Evolutionary conservation across 805 yeast species (phyloP).

Genomic region (Hanseniaspora jakobsenii): DNA sequence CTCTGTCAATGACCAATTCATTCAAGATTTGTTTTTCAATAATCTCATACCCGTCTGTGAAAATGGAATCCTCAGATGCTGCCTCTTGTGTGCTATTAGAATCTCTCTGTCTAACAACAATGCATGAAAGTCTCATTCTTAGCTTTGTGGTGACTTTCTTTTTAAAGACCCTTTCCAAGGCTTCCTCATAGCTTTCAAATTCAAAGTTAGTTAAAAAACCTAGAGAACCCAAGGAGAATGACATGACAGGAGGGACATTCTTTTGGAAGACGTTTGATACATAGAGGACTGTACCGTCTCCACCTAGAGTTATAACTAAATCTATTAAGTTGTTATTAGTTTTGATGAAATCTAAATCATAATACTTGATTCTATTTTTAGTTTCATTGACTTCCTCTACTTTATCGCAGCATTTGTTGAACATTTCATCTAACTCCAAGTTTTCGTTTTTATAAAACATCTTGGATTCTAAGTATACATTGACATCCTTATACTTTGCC

Average conservation of each 20-base stretch:
- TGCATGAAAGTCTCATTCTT: slow-evolving; percentile 79
- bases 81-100: not conserved
- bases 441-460: slow-evolving; percentile 44
- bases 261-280: slow-evolving; percentile 77
- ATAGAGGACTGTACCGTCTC: slow-evolving; percentile 89
- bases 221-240: slow-evolving; percentile 79
- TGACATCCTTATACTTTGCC: slow-evolving; percentile 29
- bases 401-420: slow-evolving; percentile 27
- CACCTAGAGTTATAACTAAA: slow-evolving; percentile 79
- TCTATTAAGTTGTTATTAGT: slow-evolving; percentile 43
- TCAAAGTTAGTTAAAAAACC: slow-evolving; percentile 85
- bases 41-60: too few relatives aligned
- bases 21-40: slow-evolving; percentile 65
- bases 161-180: slow-evolving; percentile 45
- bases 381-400: not conserved
- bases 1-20: slow-evolving; percentile 84
- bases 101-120: slow-evolving; percentile 42
- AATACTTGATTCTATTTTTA: slow-evolving; percentile 35
- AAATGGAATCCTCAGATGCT: slow-evolving; percentile 33
- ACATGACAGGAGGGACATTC: slow-evolving; percentile 81
- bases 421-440: slow-evolving; percentile 48
- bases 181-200: slow-evolving; percentile 56
- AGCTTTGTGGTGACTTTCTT: slow-evolving; percentile 66
- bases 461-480: slow-evolving; percentile 63
- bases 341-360: slow-evolving; percentile 52